Percentiles rank a stretch among this genome's conserved stretches.
Conservation (phyloP, 495 filamentous ascomycete species). For the Podospora sp. region DNA sequence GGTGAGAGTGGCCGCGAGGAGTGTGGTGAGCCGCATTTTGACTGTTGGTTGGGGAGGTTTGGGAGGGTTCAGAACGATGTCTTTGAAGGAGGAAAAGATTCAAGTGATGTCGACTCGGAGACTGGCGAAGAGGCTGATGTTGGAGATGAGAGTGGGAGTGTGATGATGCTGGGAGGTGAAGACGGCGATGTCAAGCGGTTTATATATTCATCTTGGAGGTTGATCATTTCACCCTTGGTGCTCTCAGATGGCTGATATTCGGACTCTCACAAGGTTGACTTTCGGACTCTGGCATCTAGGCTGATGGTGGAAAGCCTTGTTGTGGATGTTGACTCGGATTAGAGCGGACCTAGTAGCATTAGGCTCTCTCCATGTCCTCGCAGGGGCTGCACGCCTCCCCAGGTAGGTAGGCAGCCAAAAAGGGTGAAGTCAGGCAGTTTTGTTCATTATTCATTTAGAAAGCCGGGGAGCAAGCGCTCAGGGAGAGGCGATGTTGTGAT, state of each 20-base stretch:
- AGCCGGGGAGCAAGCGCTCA: not conserved
- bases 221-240: constrained; percentile 4
- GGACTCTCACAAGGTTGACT: not conserved
- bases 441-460: too few species aligned
- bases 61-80: constrained; percentile 3
- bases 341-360: not conserved
- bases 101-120: too few species aligned
- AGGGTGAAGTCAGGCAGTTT: too few species aligned
- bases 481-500: not conserved
- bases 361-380: not conserved
- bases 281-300: not conserved
- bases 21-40: too few species aligned
- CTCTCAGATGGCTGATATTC: not conserved
- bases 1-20: not conserved
- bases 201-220: not conserved
- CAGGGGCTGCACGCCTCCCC: not conserved
- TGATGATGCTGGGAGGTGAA: constrained; percentile 2
- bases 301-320: constrained; percentile 3
- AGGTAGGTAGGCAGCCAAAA: not conserved
- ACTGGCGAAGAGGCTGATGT: too few species aligned
- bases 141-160: too few species aligned
- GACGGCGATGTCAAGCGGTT: constrained; percentile 6
- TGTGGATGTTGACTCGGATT: not conserved
- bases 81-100: too few species aligned
- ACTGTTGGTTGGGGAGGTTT: not conserved